Percentiles rank a stretch among this genome's conserved stretches.
Conservation (phyloP, 1,284 basidiomycete species). For the Bothia castanella region DNA sequence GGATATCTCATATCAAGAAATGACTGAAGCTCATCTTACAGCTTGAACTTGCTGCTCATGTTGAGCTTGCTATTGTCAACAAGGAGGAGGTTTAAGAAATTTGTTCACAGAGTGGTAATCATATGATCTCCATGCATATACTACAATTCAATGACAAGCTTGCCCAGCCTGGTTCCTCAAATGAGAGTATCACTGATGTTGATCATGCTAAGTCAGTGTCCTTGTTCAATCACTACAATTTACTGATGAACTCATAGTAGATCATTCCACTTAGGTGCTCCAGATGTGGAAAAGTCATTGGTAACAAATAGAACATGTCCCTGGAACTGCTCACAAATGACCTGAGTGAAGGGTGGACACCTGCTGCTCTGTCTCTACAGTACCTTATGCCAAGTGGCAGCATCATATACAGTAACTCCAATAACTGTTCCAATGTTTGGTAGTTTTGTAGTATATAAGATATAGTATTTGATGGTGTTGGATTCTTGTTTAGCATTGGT, state of each 20-base stretch:
- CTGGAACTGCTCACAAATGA: slow-evolving; percentile 75
- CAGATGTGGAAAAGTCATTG: slow-evolving; percentile 90
- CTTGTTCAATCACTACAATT: background rate
- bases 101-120: slow-evolving; percentile 1
- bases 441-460: no score
- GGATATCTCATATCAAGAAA: slow-evolving; percentile 43
- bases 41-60: slow-evolving; percentile 36
- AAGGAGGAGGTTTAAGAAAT: slow-evolving; percentile 4
- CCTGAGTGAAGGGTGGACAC: slow-evolving; percentile 77
- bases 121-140: no score
- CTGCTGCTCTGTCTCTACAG: no score
- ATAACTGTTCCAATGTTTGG: no score
- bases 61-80: background rate
- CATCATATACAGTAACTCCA: no score
- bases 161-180: background rate
- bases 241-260: slow-evolving; percentile 36
- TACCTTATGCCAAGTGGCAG: no score
- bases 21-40: slow-evolving; percentile 51
- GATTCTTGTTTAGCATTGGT: no score
- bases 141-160: no score
- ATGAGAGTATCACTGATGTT: background rate
- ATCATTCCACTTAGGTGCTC: slow-evolving; percentile 88
- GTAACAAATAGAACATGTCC: slow-evolving; percentile 89
- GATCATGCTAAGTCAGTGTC: slow-evolving; percentile 27
- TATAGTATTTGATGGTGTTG: no score